Conservation (phyloP, 306 rosid species). For the Bauhinia variegata region DNA sequence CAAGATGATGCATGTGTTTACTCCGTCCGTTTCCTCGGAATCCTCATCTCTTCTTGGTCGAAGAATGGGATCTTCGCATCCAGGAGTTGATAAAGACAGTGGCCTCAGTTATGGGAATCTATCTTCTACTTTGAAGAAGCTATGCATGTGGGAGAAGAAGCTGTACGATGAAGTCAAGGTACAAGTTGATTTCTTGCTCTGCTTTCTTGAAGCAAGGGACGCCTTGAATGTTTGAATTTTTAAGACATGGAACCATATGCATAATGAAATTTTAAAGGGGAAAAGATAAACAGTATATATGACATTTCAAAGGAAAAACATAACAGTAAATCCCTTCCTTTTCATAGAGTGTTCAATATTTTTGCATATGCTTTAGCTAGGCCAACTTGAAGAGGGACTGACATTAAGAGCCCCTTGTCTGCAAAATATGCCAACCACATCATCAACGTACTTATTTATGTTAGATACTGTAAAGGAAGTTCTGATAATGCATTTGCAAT, state of each 20-base stretch:
- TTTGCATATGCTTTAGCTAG: too few species aligned
- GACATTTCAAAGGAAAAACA: background rate
- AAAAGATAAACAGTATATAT: background rate
- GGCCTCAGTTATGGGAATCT: conserved; percentile 43
- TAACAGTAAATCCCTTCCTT: background rate
- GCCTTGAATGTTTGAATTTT: background rate
- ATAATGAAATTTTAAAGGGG: background rate
- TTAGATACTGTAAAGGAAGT: too few species aligned
- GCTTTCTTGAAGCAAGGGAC: background rate
- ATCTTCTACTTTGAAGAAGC: conserved; percentile 59
- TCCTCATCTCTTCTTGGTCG: conserved; percentile 15
- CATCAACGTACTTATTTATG: too few species aligned
- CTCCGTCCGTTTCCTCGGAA: conserved; percentile 34
- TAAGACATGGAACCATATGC: background rate
- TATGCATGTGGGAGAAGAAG: conserved; percentile 84
- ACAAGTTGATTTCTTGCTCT: background rate
- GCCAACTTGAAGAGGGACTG: too few species aligned
- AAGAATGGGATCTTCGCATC: conserved; percentile 21
- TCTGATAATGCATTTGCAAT: too few species aligned
- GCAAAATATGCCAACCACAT: too few species aligned
- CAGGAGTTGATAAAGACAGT: conserved; percentile 41
- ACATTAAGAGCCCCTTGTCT: too few species aligned
- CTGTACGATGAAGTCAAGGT: conserved; percentile 87
- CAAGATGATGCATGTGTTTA: conserved; percentile 50
- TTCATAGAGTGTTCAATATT: too few species aligned